These are phyloP conservation scores for Pythium periplocum DNA, from an alignment of 352 stramenopile species.

Conservation along the genomic window DNA sequence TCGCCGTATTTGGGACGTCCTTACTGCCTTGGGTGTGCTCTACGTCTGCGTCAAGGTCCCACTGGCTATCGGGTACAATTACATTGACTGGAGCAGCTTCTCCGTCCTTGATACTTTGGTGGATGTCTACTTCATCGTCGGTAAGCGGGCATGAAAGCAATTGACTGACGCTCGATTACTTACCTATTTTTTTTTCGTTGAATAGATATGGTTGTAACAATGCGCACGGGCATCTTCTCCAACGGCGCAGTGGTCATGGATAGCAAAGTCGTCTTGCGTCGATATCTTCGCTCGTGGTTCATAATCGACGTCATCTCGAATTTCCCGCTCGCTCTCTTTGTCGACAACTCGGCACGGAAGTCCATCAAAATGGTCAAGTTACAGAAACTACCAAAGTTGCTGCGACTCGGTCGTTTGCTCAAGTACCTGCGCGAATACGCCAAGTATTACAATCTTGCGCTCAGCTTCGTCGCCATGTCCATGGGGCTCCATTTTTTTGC, in stretches of 20 bases:
- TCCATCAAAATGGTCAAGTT: slow-evolving; percentile 82
- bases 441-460: slow-evolving; percentile 80
- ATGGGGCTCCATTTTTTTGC: slow-evolving; percentile 69
- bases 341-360: slow-evolving; percentile 46
- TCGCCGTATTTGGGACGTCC: slow-evolving; percentile 61
- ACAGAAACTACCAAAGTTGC: slow-evolving; percentile 80
- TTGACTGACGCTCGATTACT: no score
- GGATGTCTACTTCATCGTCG: slow-evolving; percentile 73
- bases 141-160: no score
- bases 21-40: slow-evolving; percentile 66
- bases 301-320: slow-evolving; percentile 80
- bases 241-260: slow-evolving; percentile 85
- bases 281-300: slow-evolving; percentile 81
- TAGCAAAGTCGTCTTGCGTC: slow-evolving; percentile 37
- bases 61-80: slow-evolving; percentile 63
- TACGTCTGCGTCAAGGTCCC: slow-evolving; percentile 71
- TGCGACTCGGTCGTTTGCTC: slow-evolving; percentile 64
- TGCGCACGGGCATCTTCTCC: slow-evolving; percentile 66
- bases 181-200: background rate
- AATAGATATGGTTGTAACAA: slow-evolving; percentile 74
- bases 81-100: slow-evolving; percentile 51
- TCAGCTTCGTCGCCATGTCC: slow-evolving; percentile 60
- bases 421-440: slow-evolving; percentile 79
- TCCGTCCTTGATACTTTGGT: slow-evolving; percentile 60
- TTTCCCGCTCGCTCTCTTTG: slow-evolving; percentile 70